Evolutionary conservation across 192 early-diverging fungal genomes (phyloP).

Genomic region (Coemansia sp.): DNA sequence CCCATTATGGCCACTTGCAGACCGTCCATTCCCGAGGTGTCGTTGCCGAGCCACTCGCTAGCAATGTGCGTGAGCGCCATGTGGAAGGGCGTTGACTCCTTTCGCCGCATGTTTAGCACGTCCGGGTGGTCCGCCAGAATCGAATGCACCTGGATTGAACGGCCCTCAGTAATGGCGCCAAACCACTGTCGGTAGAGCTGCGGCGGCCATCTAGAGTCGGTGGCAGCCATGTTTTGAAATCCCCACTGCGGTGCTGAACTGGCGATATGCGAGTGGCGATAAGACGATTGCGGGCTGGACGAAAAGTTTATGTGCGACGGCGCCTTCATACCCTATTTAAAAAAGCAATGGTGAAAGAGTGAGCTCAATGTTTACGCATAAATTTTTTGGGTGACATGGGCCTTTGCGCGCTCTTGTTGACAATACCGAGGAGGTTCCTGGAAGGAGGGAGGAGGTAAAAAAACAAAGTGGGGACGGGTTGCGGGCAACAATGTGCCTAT

Average conservation of each 20-base stretch:
- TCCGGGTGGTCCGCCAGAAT: conserved; percentile 52
- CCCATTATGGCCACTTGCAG: conserved; percentile 56
- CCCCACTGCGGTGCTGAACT: background rate
- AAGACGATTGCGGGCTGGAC: conserved; percentile 25
- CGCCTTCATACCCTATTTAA: conserved; percentile 48
- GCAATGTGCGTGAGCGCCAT: conserved; percentile 50
- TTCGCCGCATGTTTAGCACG: conserved; percentile 51
- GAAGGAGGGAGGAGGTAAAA: background rate
- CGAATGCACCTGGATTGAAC: conserved; percentile 51
- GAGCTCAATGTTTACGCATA: background rate
- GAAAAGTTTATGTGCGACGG: conserved; percentile 54
- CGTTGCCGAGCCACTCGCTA: conserved; percentile 52
- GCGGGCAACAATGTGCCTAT: conserved; percentile 3
- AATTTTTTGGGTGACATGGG: conserved; percentile 2
- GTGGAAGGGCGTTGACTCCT: conserved; percentile 53
- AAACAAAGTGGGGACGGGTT: background rate
- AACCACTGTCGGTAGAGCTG: conserved; percentile 56
- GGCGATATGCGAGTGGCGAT: conserved; percentile 23
- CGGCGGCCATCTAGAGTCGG: conserved; percentile 20
- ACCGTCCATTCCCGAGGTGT: conserved; percentile 57
- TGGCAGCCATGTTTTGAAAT: background rate
- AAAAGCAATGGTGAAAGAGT: background rate
- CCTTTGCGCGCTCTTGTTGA: conserved; percentile 1
- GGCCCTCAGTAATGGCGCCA: conserved; percentile 53
- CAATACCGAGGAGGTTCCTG: background rate